Percentiles rank a stretch among this genome's conserved stretches.
phyloP scores from a whole-genome alignment of 371 early-diverging fungal species.

The Mucor indicus region DNA sequence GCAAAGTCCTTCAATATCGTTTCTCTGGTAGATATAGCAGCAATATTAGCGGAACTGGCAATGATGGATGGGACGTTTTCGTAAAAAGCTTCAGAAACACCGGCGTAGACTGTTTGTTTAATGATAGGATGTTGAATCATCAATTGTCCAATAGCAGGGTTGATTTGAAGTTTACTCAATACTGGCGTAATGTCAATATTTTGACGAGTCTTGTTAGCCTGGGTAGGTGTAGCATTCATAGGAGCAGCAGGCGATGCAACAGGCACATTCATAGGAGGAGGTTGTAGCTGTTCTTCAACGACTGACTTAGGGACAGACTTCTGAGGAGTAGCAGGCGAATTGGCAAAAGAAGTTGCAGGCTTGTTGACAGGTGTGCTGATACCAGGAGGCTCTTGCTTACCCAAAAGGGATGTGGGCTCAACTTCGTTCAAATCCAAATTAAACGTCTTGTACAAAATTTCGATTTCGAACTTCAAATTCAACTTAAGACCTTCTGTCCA shows the following conservation, averaged over 20 bases:
- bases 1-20: slow-evolving; percentile 93
- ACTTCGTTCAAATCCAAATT: slow-evolving; percentile 82
- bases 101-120: slow-evolving; percentile 74
- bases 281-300: slow-evolving; percentile 4
- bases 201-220: slow-evolving; percentile 12
- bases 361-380: neutral
- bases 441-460: slow-evolving; percentile 89
- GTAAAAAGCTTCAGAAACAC: slow-evolving; percentile 33
- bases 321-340: slow-evolving; percentile 1
- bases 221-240: neutral
- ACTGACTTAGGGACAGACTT: slow-evolving; percentile 4
- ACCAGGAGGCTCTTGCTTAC: slow-evolving; percentile 54
- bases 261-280: neutral
- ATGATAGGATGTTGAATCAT: slow-evolving; percentile 85
- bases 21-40: slow-evolving; percentile 84
- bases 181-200: slow-evolving; percentile 31
- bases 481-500: slow-evolving; percentile 89
- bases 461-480: slow-evolving; percentile 95
- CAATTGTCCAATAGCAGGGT: slow-evolving; percentile 58
- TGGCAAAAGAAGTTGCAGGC: neutral
- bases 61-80: slow-evolving; percentile 77
- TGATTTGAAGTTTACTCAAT: slow-evolving; percentile 27
- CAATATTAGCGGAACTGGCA: slow-evolving; percentile 87
- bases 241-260: neutral
- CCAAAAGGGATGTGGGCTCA: slow-evolving; percentile 69